Percentiles rank a stretch among this genome's conserved stretches.
These are phyloP conservation scores for Russula ochroleuca DNA, from an alignment of 768 basidiomycete species.

Conservation along the genomic window DNA sequence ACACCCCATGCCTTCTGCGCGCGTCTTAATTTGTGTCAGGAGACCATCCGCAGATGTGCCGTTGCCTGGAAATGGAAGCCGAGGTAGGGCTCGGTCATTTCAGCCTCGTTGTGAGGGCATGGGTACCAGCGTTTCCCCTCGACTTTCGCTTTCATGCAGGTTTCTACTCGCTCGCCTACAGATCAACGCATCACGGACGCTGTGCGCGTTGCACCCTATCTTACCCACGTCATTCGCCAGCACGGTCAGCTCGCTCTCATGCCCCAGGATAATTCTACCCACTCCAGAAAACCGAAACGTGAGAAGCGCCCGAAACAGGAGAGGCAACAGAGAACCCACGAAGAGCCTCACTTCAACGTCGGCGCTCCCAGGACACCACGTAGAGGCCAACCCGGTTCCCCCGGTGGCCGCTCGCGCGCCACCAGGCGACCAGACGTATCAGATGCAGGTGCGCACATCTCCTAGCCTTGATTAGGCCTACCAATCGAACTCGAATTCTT, in stretches of 20 bases:
- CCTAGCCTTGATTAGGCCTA: not conserved
- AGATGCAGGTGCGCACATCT: constrained; percentile 33
- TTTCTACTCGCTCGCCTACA: constrained; percentile 26
- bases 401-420: constrained; percentile 15
- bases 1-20: constrained; percentile 1
- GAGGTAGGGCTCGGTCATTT: constrained; percentile 16
- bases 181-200: constrained; percentile 31
- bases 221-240: constrained; percentile 51
- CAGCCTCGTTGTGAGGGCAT: constrained; percentile 29
- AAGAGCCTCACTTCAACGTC: constrained; percentile 28
- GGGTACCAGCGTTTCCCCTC: constrained; percentile 27
- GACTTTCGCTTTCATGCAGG: constrained; percentile 26
- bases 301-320: constrained; percentile 27
- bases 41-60: constrained; percentile 2
- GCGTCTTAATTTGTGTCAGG: constrained; percentile 16
- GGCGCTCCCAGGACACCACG: constrained; percentile 25
- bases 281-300: constrained; percentile 42
- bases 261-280: constrained; percentile 49
- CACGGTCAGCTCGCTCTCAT: constrained; percentile 49
- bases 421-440: constrained; percentile 31
- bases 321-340: constrained; percentile 13
- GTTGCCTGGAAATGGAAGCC: constrained; percentile 22
- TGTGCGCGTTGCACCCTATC: constrained; percentile 47
- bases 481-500: constrained; percentile 3
- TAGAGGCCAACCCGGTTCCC: constrained; percentile 24